Evolutionary conservation across 163 green algal genomes (phyloP).

Genomic region (Trebouxia gelatinosa): DNA sequence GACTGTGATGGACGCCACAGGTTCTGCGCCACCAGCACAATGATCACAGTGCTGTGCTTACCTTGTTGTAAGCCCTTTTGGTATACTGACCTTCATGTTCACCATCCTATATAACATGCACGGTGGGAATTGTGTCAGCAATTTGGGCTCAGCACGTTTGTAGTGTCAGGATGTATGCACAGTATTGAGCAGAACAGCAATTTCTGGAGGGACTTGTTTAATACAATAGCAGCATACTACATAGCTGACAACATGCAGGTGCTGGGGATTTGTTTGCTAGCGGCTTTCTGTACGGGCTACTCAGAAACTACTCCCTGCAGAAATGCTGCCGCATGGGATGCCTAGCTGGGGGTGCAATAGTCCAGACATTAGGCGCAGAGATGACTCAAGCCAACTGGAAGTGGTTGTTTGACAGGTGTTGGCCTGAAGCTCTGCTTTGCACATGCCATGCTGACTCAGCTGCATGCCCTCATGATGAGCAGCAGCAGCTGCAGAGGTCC

Average conservation of each 20-base stretch:
- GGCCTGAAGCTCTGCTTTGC: not conserved
- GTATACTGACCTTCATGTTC: no score
- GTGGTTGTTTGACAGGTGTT: constrained; percentile 53
- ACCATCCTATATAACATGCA: no score
- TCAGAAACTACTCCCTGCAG: constrained; percentile 41
- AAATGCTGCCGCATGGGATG: constrained; percentile 63
- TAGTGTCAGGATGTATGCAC: no score
- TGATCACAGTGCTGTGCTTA: no score
- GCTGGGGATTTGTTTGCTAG: constrained; percentile 62
- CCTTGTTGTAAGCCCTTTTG: no score
- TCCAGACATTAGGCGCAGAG: constrained; percentile 67
- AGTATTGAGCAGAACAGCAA: no score
- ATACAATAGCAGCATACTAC: no score
- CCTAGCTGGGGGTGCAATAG: constrained; percentile 63
- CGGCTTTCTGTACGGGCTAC: constrained; percentile 62
- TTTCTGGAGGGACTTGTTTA: no score
- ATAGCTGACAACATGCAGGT: no score
- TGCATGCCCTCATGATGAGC: not conserved
- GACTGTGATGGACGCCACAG: constrained; percentile 59
- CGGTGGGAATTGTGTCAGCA: no score
- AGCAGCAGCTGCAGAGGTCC: not conserved
- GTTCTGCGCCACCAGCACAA: not conserved
- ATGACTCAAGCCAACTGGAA: constrained; percentile 50
- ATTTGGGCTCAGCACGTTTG: no score
- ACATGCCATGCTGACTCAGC: not conserved